phyloP scores from a whole-genome alignment of 2,329 filamentous ascomycete species.

The Leptographium galeiforme region DNA sequence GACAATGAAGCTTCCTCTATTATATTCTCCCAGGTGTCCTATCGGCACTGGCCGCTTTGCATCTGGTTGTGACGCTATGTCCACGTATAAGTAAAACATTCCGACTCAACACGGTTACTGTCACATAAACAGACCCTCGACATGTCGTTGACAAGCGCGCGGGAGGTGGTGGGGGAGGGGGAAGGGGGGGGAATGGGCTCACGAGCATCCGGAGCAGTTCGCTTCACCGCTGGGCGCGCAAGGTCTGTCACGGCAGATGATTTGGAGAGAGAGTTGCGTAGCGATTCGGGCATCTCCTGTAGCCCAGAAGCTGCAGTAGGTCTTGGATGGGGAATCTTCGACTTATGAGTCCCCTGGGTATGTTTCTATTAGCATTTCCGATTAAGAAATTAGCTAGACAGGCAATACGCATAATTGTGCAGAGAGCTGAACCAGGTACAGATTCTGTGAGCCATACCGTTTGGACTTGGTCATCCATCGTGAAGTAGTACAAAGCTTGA shows the following conservation, averaged over 20 bases:
- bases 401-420: too few species aligned
- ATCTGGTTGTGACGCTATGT: constrained; percentile 37
- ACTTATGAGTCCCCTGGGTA: constrained; percentile 5
- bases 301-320: constrained; percentile 19
- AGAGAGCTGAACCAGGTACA: too few species aligned
- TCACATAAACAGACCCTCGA: too few species aligned
- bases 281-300: constrained; percentile 45
- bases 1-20: constrained; percentile 14
- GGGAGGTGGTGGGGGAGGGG: neutral
- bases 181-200: constrained; percentile 3
- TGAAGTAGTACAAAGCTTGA: neutral
- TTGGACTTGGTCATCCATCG: neutral
- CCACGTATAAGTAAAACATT: neutral
- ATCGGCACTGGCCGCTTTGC: constrained; percentile 46
- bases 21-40: constrained; percentile 40
- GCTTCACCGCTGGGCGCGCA: constrained; percentile 33
- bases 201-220: constrained; percentile 20
- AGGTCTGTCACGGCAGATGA: constrained; percentile 17
- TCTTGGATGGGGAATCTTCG: constrained; percentile 13
- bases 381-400: too few species aligned
- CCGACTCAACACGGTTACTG: too few species aligned
- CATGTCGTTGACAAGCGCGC: too few species aligned
- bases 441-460: neutral
- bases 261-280: constrained; percentile 38
- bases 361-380: neutral